phyloP scores from a whole-genome alignment of 495 filamentous ascomycete genomes.

The Hypoxylon crocopeplum region DNA sequence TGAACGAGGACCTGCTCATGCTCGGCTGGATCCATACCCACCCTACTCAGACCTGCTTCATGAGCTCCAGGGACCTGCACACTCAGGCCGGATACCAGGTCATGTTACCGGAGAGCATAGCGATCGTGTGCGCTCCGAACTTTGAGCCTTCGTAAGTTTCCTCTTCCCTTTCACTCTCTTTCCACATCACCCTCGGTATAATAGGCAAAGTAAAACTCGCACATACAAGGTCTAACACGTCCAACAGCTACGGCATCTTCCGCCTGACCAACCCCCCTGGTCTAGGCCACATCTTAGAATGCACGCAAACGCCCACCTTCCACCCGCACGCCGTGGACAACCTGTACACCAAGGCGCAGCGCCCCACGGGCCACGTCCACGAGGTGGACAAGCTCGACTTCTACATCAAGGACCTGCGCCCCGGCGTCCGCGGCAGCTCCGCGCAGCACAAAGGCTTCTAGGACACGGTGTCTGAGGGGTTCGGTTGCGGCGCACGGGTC shows the following conservation, averaged over 20 bases:
- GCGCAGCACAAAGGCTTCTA: slow-evolving; percentile 34
- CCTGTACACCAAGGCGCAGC: slow-evolving; percentile 83
- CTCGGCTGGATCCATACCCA: slow-evolving; percentile 99
- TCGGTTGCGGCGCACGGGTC: slow-evolving; percentile 23
- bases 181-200: not conserved
- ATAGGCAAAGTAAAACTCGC: not conserved
- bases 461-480: slow-evolving; percentile 33
- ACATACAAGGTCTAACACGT: too few relatives aligned
- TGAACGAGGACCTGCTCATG: slow-evolving; percentile 82
- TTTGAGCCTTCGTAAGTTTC: slow-evolving; percentile 71
- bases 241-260: slow-evolving; percentile 86
- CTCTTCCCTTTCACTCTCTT: not conserved
- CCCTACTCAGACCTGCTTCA: slow-evolving; percentile 95
- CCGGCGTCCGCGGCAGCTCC: slow-evolving; percentile 42
- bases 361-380: slow-evolving; percentile 82
- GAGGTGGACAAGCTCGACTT: slow-evolving; percentile 77
- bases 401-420: slow-evolving; percentile 78
- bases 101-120: slow-evolving; percentile 93
- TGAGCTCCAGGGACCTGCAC: slow-evolving; percentile 92
- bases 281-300: slow-evolving; percentile 77
- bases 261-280: slow-evolving; percentile 93
- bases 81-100: slow-evolving; percentile 93
- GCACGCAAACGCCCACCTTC: slow-evolving; percentile 77
- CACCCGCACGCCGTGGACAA: slow-evolving; percentile 69
- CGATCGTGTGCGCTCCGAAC: slow-evolving; percentile 92